Percentiles rank a stretch among this genome's conserved stretches.
Evolutionary conservation across 164 flowering plant genomes (phyloP).

Genomic region (Annona cherimola): DNA sequence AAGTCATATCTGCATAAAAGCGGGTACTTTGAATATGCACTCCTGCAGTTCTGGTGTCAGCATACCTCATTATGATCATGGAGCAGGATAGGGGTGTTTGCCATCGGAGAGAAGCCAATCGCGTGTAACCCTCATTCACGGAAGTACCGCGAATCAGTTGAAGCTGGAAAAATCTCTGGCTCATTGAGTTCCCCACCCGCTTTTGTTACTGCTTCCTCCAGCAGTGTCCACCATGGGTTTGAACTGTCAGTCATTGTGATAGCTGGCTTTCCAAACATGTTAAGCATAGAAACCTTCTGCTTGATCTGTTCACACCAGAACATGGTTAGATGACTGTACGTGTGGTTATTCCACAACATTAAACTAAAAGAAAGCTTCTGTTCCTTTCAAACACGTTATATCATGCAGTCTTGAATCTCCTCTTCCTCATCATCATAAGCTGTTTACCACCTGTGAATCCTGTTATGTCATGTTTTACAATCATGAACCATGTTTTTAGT

Average conservation of each 20-base stretch:
- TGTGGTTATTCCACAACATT: not conserved
- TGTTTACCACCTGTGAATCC: too few species aligned
- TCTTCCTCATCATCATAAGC: too few species aligned
- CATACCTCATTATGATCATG: conserved; percentile 95
- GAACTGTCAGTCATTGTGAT: conserved; percentile 59
- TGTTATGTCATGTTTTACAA: too few species aligned
- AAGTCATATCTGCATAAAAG: too few species aligned
- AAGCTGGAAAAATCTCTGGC: conserved; percentile 88
- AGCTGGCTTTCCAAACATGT: conserved; percentile 58
- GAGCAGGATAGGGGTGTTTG: conserved; percentile 80
- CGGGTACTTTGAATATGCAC: not conserved
- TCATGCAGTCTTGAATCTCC: too few species aligned
- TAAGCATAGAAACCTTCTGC: conserved; percentile 47
- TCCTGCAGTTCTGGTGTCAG: not conserved
- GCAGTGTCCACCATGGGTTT: conserved; percentile 82
- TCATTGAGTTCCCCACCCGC: conserved; percentile 65
- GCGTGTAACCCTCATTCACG: conserved; percentile 70
- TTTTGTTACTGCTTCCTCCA: conserved; percentile 62
- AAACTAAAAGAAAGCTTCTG: not conserved
- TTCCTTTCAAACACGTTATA: too few species aligned
- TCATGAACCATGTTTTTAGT: too few species aligned
- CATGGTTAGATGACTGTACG: conserved; percentile 3
- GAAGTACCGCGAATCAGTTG: conserved; percentile 90
- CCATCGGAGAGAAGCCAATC: conserved; percentile 94
- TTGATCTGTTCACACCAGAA: conserved; percentile 60